These are phyloP conservation scores for Trichoderma sp. DNA, from an alignment of 2,329 filamentous ascomycete species.

Conservation along the genomic window DNA sequence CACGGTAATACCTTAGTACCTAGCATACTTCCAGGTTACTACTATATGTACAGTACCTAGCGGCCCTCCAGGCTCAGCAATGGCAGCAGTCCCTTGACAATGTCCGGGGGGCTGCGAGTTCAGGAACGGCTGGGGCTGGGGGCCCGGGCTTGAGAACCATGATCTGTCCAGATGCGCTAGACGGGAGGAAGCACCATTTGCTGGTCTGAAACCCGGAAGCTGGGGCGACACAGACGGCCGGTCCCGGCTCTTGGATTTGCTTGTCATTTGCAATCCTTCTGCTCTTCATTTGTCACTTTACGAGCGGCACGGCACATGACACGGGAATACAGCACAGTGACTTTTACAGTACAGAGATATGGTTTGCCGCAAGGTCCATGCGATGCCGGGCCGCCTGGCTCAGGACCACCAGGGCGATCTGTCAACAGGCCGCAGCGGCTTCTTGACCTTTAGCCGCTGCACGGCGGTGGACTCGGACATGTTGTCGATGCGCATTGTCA, in stretches of 20 bases:
- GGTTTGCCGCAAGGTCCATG: no score
- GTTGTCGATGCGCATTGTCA: not conserved
- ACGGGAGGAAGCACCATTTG: not conserved
- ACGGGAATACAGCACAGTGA: not conserved
- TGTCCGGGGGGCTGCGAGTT: not conserved
- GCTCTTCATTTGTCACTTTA: not conserved
- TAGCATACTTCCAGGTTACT: no score
- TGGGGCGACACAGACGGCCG: not conserved
- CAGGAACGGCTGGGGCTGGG: slow-evolving; percentile 22
- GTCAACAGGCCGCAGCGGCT: not conserved
- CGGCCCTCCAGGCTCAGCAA: not conserved
- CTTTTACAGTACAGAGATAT: no score
- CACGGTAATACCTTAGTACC: no score
- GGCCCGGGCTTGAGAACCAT: slow-evolving; percentile 18
- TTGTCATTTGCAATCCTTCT: not conserved
- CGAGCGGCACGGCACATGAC: not conserved
- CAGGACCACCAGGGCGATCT: slow-evolving; percentile 2
- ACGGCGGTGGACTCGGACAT: not conserved
- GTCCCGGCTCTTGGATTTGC: not conserved
- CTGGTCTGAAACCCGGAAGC: not conserved
- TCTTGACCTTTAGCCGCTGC: not conserved
- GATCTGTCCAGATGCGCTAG: slow-evolving; percentile 6
- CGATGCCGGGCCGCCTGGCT: slow-evolving; percentile 14
- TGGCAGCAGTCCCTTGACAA: not conserved
- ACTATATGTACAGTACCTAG: no score